Conservation (phyloP, 495 filamentous ascomycete genomes). For the Aspergillus nidulans region DNA sequence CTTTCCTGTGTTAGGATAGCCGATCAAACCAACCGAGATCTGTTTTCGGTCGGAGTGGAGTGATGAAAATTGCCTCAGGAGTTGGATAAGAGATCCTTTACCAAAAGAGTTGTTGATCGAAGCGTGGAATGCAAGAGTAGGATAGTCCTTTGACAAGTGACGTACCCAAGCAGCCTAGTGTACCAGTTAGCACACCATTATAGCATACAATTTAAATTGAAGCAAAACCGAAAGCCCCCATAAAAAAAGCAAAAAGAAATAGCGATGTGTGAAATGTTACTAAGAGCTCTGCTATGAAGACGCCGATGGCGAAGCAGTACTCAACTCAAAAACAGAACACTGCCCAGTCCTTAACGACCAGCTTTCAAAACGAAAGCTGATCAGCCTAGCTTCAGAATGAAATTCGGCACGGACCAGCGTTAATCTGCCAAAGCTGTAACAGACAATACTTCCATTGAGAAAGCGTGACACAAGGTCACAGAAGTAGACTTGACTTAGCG, state of each 20-base stretch:
- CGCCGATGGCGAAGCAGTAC: slow-evolving; percentile 43
- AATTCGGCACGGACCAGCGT: slow-evolving; percentile 65
- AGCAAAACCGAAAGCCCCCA: too few relatives aligned
- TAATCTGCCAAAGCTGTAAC: slow-evolving; percentile 99
- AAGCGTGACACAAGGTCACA: slow-evolving; percentile 41
- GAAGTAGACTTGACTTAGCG: slow-evolving; percentile 94
- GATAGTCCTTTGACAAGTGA: slow-evolving; percentile 75
- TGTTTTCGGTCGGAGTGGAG: slow-evolving; percentile 91
- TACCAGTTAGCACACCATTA: slow-evolving; percentile 37
- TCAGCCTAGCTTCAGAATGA: slow-evolving; percentile 63
- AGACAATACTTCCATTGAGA: slow-evolving; percentile 71
- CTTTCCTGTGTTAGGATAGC: slow-evolving; percentile 87
- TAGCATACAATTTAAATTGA: slow-evolving; percentile 12
- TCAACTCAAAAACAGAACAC: slow-evolving; percentile 90
- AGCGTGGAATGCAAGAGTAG: slow-evolving; percentile 90
- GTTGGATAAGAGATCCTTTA: slow-evolving; percentile 72
- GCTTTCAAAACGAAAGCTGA: slow-evolving; percentile 75
- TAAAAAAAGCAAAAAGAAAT: slow-evolving; percentile 5
- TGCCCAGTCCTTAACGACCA: slow-evolving; percentile 50
- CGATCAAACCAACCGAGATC: slow-evolving; percentile 82
- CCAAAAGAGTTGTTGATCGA: slow-evolving; percentile 89
- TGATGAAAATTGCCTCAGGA: slow-evolving; percentile 86
- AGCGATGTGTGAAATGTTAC: slow-evolving; percentile 93
- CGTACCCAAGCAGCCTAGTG: slow-evolving; percentile 81
- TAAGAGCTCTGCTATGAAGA: slow-evolving; percentile 81